Percentiles rank a stretch among this genome's conserved stretches.
These are phyloP conservation scores for Monilinia aucupariae DNA, from an alignment of 2,329 filamentous ascomycete genomes.

Conservation along the genomic window DNA sequence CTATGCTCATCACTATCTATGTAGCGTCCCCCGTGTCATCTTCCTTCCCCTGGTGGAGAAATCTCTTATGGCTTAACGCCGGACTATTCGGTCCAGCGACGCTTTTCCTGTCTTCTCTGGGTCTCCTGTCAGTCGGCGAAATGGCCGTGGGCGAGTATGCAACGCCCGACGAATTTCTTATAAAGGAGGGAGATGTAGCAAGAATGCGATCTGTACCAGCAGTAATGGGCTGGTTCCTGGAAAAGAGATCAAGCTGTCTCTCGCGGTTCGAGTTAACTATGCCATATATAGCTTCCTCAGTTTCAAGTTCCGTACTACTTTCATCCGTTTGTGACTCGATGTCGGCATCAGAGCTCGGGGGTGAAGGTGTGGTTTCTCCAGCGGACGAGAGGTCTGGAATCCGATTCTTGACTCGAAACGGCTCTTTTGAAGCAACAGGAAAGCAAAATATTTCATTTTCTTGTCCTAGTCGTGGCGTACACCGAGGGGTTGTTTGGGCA, in stretches of 20 bases:
- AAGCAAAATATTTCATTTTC: constrained; percentile 21
- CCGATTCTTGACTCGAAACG: constrained; percentile 19
- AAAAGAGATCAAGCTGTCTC: constrained; percentile 29
- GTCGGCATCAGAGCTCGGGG: constrained; percentile 30
- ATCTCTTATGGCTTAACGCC: constrained; percentile 22
- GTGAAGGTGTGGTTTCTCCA: constrained; percentile 30
- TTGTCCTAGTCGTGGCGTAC: constrained; percentile 17
- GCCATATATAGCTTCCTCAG: background rate
- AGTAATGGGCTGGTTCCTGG: constrained; percentile 30
- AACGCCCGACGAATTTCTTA: constrained; percentile 16
- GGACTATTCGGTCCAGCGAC: constrained; percentile 22
- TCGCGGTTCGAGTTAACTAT: background rate
- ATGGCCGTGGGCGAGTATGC: constrained; percentile 13
- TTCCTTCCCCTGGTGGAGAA: constrained; percentile 20
- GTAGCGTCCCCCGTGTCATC: constrained; percentile 7
- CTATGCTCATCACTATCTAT: background rate
- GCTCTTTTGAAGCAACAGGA: constrained; percentile 11
- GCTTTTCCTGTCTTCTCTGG: constrained; percentile 1
- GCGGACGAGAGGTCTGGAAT: constrained; percentile 29
- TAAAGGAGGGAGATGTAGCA: constrained; percentile 27
- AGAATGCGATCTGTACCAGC: constrained; percentile 29
- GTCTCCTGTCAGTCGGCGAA: background rate
- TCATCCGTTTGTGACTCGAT: constrained; percentile 33
- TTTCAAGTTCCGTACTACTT: constrained; percentile 28
- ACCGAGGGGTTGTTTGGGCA: constrained; percentile 20